Evolutionary conservation across 148 eudicot genomes (phyloP), one percentile per base, ranked within the genome.

Genomic region (Vaccinium vitisidaea): DNA sequence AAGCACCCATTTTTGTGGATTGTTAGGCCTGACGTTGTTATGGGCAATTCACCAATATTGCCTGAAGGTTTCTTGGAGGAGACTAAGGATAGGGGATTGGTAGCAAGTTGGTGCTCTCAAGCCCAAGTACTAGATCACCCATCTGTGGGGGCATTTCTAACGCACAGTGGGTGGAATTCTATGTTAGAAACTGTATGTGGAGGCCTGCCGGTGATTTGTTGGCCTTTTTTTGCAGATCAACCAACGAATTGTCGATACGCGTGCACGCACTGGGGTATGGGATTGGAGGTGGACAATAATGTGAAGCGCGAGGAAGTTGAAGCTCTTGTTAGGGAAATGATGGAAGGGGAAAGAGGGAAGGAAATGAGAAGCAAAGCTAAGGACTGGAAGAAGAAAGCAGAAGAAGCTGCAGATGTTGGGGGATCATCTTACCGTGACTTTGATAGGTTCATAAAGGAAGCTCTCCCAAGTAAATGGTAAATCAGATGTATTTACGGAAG

Each of bases 21-120:
- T 39, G 77, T 74, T 74, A 74, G 77, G 48, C 50, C 77, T 39
- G 48, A 74, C 39, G 50, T 74, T 39, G 50, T 74, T 4, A 74
- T 74, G 77, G 77, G 77, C 16, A 50, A 74, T 39, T 74, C 50
- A 32, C 32, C 76, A 32, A 6, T 36, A 36, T 36, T 73, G 49
- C 76, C 76, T 16, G n/a, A 73, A 73, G 76, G 36, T 13, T 36
- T 73, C 18, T 73, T 73, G 21, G 49, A 73, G 19, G 49, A 73
- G 48, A 73, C 48, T 16, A 73, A 73, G 46, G 76, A 15, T 36
- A 73, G 48, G 19, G 76, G 21, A 15, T 73, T 73, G 49, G 49
- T 36, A 15, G 49, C 16, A n/a, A 73, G 76, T 36, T 73, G 76
- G 76, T 73, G 76, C 76, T 0, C 19, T 6, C 49, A 73, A 73